Base-by-base conservation (phyloP, 2,329 filamentous ascomycete genomes). In the Aureobasidium melanogenum region DNA sequence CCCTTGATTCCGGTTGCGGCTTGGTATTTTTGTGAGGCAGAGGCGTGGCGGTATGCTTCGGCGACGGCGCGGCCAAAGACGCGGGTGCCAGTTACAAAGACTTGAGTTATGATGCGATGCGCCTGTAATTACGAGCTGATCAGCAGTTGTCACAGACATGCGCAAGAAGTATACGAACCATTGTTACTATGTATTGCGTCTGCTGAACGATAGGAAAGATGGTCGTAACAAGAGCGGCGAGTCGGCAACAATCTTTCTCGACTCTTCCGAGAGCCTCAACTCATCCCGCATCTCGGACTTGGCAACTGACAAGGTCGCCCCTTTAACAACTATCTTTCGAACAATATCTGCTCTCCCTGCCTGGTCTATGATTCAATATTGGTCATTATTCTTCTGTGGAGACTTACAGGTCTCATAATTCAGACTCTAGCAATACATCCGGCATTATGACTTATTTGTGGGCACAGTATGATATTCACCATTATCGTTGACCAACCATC, bases 41-140 rank as follows among this genome's bases (percentile, higher is more conserved):
- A 86, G 52, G 94, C 94, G 80, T 99, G 94, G 74, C 90, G 91
- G 80, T 95, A 99, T 67, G 94, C 94, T 78, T 97, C 94, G 70
- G 86, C 80, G 73, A 97, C 94, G 69, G 94, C 92, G 68, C 92
- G 90, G 66, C 92, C 91, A 74, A 99, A 85, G 68, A 97, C 94
- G 69, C 94, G 90, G 65, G 86, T 84, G 79, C 93, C 93, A 71
- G 91, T 91, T 67, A 97, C 75, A 77, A 97, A 86, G 77, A 96
- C 91, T 79, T 95, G 90, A 65, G 90, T 90, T 79, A 99, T 87
- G 77, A 97, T 88, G 71, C 91, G 89, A 80, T 97, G 91, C 74
- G 93, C 93, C 93, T 96, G 68, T 38, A 48, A 34, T 4, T 10
- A 7, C 8, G 14, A 46, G 26, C 1, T 2, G 5, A n/a, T 57